Evolutionary conservation across 768 basidiomycete genomes (phyloP).

Genomic region (Mycena belliarum): DNA sequence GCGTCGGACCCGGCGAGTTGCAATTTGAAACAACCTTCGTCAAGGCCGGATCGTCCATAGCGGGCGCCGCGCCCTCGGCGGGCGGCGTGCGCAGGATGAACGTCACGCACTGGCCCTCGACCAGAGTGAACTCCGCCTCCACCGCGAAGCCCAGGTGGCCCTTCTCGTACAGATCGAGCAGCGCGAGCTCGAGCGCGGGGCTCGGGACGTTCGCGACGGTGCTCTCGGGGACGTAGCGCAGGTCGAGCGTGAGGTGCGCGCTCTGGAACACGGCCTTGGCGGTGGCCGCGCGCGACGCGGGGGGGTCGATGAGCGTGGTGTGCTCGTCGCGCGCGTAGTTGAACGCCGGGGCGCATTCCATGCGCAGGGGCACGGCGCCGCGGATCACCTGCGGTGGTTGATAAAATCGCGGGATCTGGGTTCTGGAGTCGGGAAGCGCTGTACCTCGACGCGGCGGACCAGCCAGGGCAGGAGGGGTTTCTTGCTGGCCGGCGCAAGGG

Average conservation of each 20-base stretch:
- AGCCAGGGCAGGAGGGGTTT: conserved; percentile 83
- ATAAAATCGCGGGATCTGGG: background rate
- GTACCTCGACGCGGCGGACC: conserved; percentile 74
- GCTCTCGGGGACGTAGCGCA: conserved; percentile 71
- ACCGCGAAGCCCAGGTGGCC: conserved; percentile 77
- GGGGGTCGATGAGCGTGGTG: conserved; percentile 51
- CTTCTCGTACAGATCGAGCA: conserved; percentile 64
- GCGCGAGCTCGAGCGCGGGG: conserved; percentile 58
- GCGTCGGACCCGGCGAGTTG: background rate
- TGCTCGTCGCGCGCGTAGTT: conserved; percentile 86
- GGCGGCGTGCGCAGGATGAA: conserved; percentile 81
- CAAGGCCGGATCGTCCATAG: conserved; percentile 70
- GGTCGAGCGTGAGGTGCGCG: conserved; percentile 61
- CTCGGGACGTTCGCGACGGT: conserved; percentile 42
- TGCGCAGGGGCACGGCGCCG: conserved; percentile 72
- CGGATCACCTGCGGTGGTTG: conserved; percentile 67
- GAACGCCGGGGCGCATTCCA: conserved; percentile 96
- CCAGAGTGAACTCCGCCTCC: conserved; percentile 57
- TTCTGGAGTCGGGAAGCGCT: no score
- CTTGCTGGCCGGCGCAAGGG: conserved; percentile 33
- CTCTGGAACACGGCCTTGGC: conserved; percentile 67
- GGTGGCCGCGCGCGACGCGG: conserved; percentile 31
- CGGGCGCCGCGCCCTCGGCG: conserved; percentile 35
- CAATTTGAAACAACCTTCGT: conserved; percentile 54
- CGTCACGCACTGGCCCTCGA: conserved; percentile 88